Conservation (phyloP, 2,329 filamentous ascomycete genomes). For the Xylaria sp. region DNA sequence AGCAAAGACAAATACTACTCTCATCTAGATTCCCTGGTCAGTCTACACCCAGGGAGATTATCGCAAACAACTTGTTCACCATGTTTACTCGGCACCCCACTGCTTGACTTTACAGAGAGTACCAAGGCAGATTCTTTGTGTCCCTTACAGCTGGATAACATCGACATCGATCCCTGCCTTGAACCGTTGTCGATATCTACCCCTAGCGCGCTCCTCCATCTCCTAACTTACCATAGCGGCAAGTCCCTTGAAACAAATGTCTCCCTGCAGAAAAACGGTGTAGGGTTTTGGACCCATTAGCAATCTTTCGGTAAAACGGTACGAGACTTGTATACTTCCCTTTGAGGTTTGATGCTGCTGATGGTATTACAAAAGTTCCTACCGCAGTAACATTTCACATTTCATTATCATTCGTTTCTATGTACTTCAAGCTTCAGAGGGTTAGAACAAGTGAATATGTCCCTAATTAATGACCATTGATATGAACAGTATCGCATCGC, state of each 20-base stretch:
- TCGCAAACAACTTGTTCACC: slow-evolving; percentile 10
- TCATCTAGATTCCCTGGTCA: background rate
- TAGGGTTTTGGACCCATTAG: too few relatives aligned
- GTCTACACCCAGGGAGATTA: background rate
- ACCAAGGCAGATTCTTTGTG: background rate
- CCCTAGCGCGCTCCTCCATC: background rate
- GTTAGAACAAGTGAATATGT: background rate
- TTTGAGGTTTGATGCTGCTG: background rate
- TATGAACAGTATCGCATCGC: background rate
- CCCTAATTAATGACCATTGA: background rate
- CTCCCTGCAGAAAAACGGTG: too few relatives aligned
- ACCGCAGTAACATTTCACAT: background rate
- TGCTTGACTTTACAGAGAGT: background rate
- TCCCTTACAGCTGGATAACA: background rate
- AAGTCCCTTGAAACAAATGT: background rate
- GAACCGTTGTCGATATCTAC: background rate
- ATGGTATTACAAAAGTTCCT: background rate
- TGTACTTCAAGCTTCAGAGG: background rate
- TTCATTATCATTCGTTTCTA: background rate
- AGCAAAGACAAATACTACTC: background rate
- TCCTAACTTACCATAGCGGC: background rate
- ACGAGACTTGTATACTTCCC: background rate
- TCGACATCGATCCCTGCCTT: background rate
- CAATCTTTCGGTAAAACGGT: background rate
- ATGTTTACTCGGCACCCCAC: background rate